A percentile compares a stretch with the other conserved stretches of the same genome.
phyloP scores from a whole-genome alignment of 1,284 basidiomycete genomes.

The Fomes fomentarius region DNA sequence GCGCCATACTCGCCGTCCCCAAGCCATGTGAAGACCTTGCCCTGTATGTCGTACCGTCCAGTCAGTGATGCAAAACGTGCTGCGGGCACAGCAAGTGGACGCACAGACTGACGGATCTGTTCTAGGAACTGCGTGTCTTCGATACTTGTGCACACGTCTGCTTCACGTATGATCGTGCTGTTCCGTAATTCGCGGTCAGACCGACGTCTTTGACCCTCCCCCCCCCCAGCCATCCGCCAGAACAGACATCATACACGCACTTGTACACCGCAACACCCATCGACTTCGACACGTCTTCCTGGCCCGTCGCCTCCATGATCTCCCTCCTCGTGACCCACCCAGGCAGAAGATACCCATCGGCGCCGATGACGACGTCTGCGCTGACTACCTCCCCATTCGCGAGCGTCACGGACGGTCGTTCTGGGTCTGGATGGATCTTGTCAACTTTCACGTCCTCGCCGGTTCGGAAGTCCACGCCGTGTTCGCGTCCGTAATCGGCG shows the following conservation, averaged over 20 bases:
- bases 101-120: constrained; percentile 10
- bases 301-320: constrained; percentile 25
- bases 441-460: constrained; percentile 16
- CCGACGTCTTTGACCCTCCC: no score
- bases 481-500: constrained; percentile 24
- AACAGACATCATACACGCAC: constrained; percentile 33
- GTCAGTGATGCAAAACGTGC: no score
- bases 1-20: constrained; percentile 20
- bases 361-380: constrained; percentile 36
- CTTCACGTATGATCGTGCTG: constrained; percentile 23
- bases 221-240: no score
- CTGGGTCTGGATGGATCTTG: constrained; percentile 13
- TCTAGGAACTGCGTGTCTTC: constrained; percentile 21
- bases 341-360: constrained; percentile 30
- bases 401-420: constrained; percentile 30
- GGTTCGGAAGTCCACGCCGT: constrained; percentile 27
- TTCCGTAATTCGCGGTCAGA: no score
- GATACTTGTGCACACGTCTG: constrained; percentile 7
- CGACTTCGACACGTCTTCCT: constrained; percentile 6
- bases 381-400: constrained; percentile 29
- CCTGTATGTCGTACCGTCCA: constrained; percentile 3
- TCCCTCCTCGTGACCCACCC: constrained; percentile 23
- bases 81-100: background rate
- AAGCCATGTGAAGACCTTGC: constrained; percentile 23
- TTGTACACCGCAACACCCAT: constrained; percentile 22